Evolutionary conservation across 129 eudicot species (phyloP), one percentile per base, ranked within the genome.

Genomic region (Flaveria robusta): DNA sequence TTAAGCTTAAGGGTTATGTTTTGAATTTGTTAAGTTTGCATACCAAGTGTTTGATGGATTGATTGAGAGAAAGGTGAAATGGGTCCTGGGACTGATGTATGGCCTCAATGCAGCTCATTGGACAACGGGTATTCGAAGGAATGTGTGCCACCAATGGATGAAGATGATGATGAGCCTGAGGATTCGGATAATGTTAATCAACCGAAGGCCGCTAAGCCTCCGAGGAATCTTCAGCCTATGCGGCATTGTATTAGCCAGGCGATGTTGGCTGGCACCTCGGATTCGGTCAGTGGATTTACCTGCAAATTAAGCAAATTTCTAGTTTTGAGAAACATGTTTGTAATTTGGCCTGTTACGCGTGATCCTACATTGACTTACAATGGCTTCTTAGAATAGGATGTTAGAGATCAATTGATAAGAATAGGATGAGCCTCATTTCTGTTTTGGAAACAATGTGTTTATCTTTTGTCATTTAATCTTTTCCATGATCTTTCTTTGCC

Each of bases 241-340:
- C 75, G 97, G 66, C 94, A 91, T 81, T 75, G 87, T 66, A 81
- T 86, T 14, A 91, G 97, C 90, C 90, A 88, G 75, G 88, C 87
- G 16, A 55, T 81, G 69, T 81, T 91, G 87, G 84, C 74, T 29
- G 91, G 82, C 74, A 72, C 76, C 75, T 78, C 81, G 72, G 75
- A 80, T 70, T 79, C 80, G 86, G 88, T 88, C 23, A 79, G 69
- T 31, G n/a, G 2, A 7, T n/a, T 51, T 51, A 5, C 15, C 7
- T 51, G 2, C 5, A 51, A 34, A 34, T 34, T 34, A 34, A 34
- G 39, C 39, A 34, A 34, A 34, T 34, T 34, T 34, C 39, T 5
- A 34, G 39, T 34, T 34, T 34, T 34, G 39, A 34, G 7, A 34
- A 34, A 34, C 1, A 34, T 34, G 39, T 34, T 34, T 34, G 39